Conservation (phyloP, 768 basidiomycete genomes). For the Rhizopogon sp. region DNA sequence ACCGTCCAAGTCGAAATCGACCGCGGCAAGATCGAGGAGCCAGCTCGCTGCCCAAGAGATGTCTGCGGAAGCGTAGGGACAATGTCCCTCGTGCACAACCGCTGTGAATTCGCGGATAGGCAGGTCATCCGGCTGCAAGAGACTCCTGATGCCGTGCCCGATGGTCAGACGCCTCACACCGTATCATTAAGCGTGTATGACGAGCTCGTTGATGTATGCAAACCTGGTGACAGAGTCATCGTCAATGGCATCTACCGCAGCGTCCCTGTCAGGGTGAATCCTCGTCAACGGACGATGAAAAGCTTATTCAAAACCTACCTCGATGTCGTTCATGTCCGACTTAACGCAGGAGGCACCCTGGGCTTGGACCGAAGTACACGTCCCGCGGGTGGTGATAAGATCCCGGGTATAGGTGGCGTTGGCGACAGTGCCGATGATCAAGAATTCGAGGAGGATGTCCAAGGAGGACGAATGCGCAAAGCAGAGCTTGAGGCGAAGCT, state of each 20-base stretch:
- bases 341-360: slow-evolving; percentile 57
- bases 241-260: slow-evolving; percentile 95
- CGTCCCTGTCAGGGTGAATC: slow-evolving; percentile 92
- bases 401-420: slow-evolving; percentile 64
- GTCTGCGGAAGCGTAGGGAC: slow-evolving; percentile 85
- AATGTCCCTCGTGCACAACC: slow-evolving; percentile 95
- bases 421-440: slow-evolving; percentile 67
- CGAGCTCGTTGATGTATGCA: slow-evolving; percentile 93
- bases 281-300: slow-evolving; percentile 86
- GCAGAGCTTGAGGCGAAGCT: slow-evolving; percentile 82
- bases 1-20: slow-evolving; percentile 98
- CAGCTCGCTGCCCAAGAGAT: slow-evolving; percentile 86
- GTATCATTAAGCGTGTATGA: slow-evolving; percentile 98
- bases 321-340: slow-evolving; percentile 88
- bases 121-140: slow-evolving; percentile 96
- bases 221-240: slow-evolving; percentile 89
- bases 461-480: slow-evolving; percentile 33
- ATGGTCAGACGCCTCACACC: slow-evolving; percentile 97
- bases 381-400: slow-evolving; percentile 58
- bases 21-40: slow-evolving; percentile 96
- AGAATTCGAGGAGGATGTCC: slow-evolving; percentile 48
- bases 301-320: slow-evolving; percentile 97
- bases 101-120: slow-evolving; percentile 92
- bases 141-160: slow-evolving; percentile 95
- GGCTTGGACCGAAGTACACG: slow-evolving; percentile 80